phyloP scores from a whole-genome alignment of 2,329 filamentous ascomycete species.

The Sporothrix mexicana region DNA sequence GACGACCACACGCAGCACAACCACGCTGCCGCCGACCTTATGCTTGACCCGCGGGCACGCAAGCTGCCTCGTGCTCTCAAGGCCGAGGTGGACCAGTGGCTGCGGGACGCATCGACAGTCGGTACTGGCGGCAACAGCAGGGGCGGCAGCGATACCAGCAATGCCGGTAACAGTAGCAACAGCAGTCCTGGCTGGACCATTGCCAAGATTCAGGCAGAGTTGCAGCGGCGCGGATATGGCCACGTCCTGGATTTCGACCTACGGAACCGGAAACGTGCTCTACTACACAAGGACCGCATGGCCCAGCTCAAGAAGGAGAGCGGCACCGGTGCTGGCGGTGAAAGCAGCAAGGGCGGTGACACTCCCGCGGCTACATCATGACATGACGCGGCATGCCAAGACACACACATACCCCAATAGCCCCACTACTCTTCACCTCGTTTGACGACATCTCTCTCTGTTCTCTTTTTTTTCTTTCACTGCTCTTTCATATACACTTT shows the following conservation, averaged over 20 bases:
- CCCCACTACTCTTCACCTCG: neutral
- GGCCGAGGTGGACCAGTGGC: slow-evolving; percentile 46
- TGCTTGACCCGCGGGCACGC: slow-evolving; percentile 46
- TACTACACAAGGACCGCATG: slow-evolving; percentile 41
- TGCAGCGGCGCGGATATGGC: slow-evolving; percentile 44
- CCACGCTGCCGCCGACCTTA: slow-evolving; percentile 46
- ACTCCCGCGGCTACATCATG: neutral
- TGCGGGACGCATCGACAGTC: slow-evolving; percentile 39
- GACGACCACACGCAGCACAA: slow-evolving; percentile 46
- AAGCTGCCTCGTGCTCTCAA: slow-evolving; percentile 44
- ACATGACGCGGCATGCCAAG: neutral
- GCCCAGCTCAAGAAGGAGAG: slow-evolving; percentile 30
- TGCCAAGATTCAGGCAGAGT: slow-evolving; percentile 47
- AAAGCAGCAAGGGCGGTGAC: neutral
- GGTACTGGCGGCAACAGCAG: slow-evolving; percentile 31
- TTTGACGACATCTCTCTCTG: neutral
- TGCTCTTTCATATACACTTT: neutral
- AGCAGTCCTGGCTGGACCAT: slow-evolving; percentile 39
- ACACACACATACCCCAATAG: too few species aligned
- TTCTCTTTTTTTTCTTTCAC: neutral
- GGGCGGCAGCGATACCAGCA: neutral
- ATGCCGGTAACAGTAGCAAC: neutral
- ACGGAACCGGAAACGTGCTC: slow-evolving; percentile 47
- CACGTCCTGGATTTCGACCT: slow-evolving; percentile 48
- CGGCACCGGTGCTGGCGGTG: neutral